A percentile compares a stretch with the other conserved stretches of the same genome.
Evolutionary conservation across 176 grass and related monocot genomes (phyloP).

Genomic region (Triticum turgidum): DNA sequence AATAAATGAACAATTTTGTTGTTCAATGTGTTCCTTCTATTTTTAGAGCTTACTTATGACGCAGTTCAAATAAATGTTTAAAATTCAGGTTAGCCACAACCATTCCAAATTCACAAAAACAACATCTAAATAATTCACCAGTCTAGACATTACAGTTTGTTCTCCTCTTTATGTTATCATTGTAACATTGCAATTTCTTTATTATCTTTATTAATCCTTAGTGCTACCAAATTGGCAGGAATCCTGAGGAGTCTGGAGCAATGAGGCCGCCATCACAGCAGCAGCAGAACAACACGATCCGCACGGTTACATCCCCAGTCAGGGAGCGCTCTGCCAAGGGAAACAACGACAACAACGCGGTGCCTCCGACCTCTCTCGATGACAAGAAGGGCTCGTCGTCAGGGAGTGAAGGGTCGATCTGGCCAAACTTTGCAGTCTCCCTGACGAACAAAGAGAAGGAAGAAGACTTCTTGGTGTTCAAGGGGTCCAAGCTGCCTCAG

Average conservation of each 20-base stretch:
- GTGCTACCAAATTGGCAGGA: constrained; percentile 34
- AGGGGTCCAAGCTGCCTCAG: constrained; percentile 93
- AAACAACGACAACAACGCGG: constrained; percentile 35
- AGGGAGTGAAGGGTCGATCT: constrained; percentile 66
- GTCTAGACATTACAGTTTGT: neutral
- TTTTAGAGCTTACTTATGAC: neutral
- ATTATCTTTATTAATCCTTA: constrained; percentile 31
- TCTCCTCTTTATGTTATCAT: neutral
- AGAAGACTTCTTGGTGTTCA: constrained; percentile 89
- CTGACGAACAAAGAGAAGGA: constrained; percentile 96
- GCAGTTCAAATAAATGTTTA: neutral
- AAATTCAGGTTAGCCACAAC: neutral
- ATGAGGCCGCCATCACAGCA: constrained; percentile 52
- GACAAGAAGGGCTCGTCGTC: constrained; percentile 78
- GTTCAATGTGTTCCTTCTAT: neutral
- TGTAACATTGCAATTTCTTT: neutral
- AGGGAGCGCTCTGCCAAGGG: constrained; percentile 34
- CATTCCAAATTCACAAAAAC: neutral
- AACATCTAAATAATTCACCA: neutral
- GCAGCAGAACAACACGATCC: constrained; percentile 47
- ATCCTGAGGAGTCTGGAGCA: constrained; percentile 53
- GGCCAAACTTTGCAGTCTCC: constrained; percentile 71
- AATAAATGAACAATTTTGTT: neutral
- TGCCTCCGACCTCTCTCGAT: constrained; percentile 34
- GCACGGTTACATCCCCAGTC: constrained; percentile 32